Percentiles rank a stretch among this genome's conserved stretches.
These are phyloP conservation scores for Smallanthus sonchifolius DNA, from an alignment of 129 eudicot species.

Conservation along the genomic window DNA sequence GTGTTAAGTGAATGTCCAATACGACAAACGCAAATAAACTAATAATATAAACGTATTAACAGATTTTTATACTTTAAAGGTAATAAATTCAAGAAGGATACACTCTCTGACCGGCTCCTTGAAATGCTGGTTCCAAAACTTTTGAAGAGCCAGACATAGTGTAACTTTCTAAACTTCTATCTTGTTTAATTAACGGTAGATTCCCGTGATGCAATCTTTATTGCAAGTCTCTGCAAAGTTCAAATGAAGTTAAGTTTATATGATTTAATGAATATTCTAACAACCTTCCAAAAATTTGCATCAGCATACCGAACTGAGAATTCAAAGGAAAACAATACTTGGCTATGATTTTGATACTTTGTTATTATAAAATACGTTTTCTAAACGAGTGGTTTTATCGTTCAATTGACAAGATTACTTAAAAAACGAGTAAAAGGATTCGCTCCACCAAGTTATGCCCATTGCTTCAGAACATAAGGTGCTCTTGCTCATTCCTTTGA, in stretches of 20 bases:
- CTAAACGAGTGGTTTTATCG: background rate
- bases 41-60: background rate
- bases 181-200: slow-evolving; percentile 14
- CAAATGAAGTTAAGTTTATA: background rate
- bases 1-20: slow-evolving; percentile 55
- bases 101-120: slow-evolving; percentile 89
- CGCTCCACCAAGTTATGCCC: background rate
- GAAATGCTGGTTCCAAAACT: slow-evolving; percentile 95
- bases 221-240: slow-evolving; percentile 13
- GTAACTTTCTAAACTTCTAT: slow-evolving; percentile 10
- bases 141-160: slow-evolving; percentile 77
- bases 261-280: slow-evolving; percentile 6
- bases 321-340: background rate
- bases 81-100: slow-evolving; percentile 57
- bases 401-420: background rate
- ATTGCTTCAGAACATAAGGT: background rate
- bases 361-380: background rate
- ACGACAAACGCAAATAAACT: background rate
- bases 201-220: slow-evolving; percentile 12
- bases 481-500: background rate
- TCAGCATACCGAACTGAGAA: background rate
- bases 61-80: slow-evolving; percentile 10
- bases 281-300: background rate
- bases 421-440: background rate
- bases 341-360: background rate